Evolutionary conservation across 306 rosid species (phyloP).

Genomic region (Cucumis hystrix): DNA sequence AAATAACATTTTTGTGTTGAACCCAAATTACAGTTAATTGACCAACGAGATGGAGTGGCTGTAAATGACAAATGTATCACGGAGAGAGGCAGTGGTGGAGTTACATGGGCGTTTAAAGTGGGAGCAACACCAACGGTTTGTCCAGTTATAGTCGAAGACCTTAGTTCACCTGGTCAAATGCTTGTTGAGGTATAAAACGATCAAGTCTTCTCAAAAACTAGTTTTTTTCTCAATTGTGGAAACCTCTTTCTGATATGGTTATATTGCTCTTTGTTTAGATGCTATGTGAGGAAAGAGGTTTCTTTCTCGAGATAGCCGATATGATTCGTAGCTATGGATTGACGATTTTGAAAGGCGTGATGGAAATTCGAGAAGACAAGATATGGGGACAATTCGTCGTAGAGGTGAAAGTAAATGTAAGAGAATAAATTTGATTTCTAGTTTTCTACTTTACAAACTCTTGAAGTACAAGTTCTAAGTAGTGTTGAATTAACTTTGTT

Average conservation of each 20-base stretch:
- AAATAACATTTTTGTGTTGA: background rate
- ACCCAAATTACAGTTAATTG: constrained; percentile 34
- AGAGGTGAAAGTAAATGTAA: constrained; percentile 40
- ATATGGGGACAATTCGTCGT: constrained; percentile 68
- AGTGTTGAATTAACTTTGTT: background rate
- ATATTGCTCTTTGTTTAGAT: constrained; percentile 33
- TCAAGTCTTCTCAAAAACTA: background rate
- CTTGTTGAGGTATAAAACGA: constrained; percentile 53
- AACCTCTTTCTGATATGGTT: constrained; percentile 1
- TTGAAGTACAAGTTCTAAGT: background rate
- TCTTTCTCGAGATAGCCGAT: constrained; percentile 73
- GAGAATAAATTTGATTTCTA: background rate
- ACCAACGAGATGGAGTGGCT: constrained; percentile 28
- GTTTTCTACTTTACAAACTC: background rate
- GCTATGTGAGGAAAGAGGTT: constrained; percentile 63
- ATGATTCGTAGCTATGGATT: constrained; percentile 47
- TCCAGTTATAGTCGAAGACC: constrained; percentile 81
- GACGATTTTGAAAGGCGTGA: constrained; percentile 64
- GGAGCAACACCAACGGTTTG: constrained; percentile 52
- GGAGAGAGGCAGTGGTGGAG: constrained; percentile 29
- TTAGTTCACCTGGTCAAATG: constrained; percentile 65
- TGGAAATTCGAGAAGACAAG: constrained; percentile 51
- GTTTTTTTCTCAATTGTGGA: background rate
- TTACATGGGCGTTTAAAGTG: constrained; percentile 73
- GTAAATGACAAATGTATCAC: constrained; percentile 20